phyloP scores from a whole-genome alignment of 2,329 filamentous ascomycete genomes.

The Xylariaceae sp. region DNA sequence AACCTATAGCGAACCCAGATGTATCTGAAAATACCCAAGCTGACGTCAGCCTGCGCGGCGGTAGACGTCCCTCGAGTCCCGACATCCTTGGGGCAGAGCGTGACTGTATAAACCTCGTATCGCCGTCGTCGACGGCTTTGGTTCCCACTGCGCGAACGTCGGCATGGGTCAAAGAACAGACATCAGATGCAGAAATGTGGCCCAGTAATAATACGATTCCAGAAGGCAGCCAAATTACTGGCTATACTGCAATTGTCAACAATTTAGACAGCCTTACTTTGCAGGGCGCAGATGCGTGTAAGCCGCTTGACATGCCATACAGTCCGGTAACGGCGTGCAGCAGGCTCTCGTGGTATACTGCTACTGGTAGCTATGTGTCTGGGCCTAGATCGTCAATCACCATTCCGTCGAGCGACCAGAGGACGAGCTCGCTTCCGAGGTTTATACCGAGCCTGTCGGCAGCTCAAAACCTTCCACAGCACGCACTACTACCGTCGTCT shows the following conservation, averaged over 20 bases:
- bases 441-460: neutral
- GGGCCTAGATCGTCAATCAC: conserved; percentile 13
- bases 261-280: conserved; percentile 20
- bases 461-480: neutral
- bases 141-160: conserved; percentile 20
- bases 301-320: conserved; percentile 8
- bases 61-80: conserved; percentile 26
- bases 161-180: conserved; percentile 31
- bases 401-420: conserved; percentile 27
- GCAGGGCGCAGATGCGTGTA: conserved; percentile 10
- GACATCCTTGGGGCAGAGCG: conserved; percentile 30
- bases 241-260: conserved; percentile 16
- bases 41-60: conserved; percentile 3
- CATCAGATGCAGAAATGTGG: conserved; percentile 18
- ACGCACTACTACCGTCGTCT: conserved; percentile 4
- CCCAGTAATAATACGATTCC: conserved; percentile 21
- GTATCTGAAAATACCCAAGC: conserved; percentile 7
- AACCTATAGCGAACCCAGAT: neutral
- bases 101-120: conserved; percentile 25
- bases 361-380: conserved; percentile 22
- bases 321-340: conserved; percentile 19
- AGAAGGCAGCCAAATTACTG: conserved; percentile 18
- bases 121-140: conserved; percentile 6
- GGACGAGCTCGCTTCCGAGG: conserved; percentile 22
- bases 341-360: conserved; percentile 26